Evolutionary conservation across 2,329 filamentous ascomycete species (phyloP), one percentile per base, ranked within the genome.

Genomic region (Uncinocarpus reesii): DNA sequence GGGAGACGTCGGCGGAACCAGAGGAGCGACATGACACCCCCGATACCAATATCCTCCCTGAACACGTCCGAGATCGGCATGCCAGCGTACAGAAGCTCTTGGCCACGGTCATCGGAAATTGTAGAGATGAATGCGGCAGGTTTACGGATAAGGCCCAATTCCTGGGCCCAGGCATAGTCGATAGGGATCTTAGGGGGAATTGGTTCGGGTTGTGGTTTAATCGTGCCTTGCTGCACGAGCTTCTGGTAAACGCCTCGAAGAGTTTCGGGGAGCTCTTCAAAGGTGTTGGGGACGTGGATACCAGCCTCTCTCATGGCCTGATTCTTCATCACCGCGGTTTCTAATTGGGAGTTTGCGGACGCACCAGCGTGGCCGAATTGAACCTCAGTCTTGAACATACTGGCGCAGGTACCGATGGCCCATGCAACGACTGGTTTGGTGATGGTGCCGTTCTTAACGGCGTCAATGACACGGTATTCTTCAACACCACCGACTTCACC

Each of bases 51-150:
- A 61, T 96, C 89, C 77, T 98, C 92, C 70, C 74, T 86, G 84
- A 98, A 98, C 56, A 98, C 92, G 67, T 98, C 92, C n/a, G 92
- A 96, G 65, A 98, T 98, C 65, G 92, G 92, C 86, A 98, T 95
- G 65, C 92, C 92, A 57, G 92, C 92, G 71, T 98, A 98, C 58
- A 98, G 79, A 53, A 98, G 84, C 75, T 98, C 92, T 71, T 98
- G 92, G 57, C 92, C 92, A 88, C 92, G 92, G 76, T 98, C 92
- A 68, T 98, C 92, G 61, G 92, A 95, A 66, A 98, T 98, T 69
- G 92, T 98, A 61, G 92, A 98, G 71, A 98, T 98, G 78, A 98
- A 98, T 60, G 92, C 92, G 70, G 92, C 92, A 58, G 92, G 92
- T 80, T 98, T 98, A 77, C 92, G 90, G 78, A 98, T 92, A 61